Base-by-base conservation (phyloP, 2,329 filamentous ascomycete species). In the Talaromyces sp. region DNA sequence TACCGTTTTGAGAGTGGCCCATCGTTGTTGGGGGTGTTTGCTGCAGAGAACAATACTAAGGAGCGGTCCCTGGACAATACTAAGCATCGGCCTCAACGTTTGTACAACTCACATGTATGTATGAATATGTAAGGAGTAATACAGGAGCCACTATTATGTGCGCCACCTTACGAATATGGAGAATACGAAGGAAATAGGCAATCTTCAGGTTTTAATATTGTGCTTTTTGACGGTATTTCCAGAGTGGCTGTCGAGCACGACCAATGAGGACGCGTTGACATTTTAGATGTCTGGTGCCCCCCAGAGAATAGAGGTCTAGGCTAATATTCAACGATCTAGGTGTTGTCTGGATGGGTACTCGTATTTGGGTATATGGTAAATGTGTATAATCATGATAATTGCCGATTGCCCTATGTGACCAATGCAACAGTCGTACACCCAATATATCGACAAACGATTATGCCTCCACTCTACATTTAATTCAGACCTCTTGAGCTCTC, bases 41-140 rank as follows among this genome's bases (percentile, higher is more conserved):
- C 49, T 22, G 59, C 6, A 36, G 49, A 53, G 60, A 62, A 62
- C 60, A 62, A 62, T 62, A 62, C 31, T 31, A 53, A 61, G 47
- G 29, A 34, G 27, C 1, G 45, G 19, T 31, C 27, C 49, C 49
- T n/a, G 38, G 13, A 63, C 61, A 63, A 63, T 63, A 63, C 61
- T 45, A 63, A 63, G 61, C 51, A 15, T 19, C 5, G 11, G 11
- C 61, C 17, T 1, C 17, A 17, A 25, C 29, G 7, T 10, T 38
- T 22, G 38, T 45, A 25, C 34, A 59, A 59, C 36, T 45, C 36
- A 59, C 36, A 59, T 43, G 22, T 59, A 45, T 29, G 56, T 58
- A 27, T 11, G 22, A 22, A n/a, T 5, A 22, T 34, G 36, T 0
- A 36, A 56, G 5, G 38, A 56, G n/a, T 7, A 56, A 22, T n/a